These are phyloP conservation scores for Macaranga tanarius DNA, from an alignment of 441 rosid genomes.

Conservation along the genomic window DNA sequence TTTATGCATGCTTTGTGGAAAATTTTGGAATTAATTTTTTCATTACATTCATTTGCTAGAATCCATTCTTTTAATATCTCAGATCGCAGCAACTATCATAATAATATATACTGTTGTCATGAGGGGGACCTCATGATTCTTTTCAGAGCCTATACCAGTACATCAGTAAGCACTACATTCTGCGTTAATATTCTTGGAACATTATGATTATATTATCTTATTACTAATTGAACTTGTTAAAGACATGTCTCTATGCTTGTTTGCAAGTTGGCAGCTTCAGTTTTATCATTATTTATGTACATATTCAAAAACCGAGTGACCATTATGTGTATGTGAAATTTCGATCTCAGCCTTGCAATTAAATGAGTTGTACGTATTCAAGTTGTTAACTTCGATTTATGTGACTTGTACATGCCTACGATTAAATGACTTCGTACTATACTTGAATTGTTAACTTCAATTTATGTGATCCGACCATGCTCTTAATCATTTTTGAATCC, in stretches of 20 bases:
- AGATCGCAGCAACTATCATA: too few relatives aligned
- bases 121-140: slow-evolving; percentile 6
- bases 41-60: too few relatives aligned
- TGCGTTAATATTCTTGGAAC: background rate
- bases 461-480: too few relatives aligned
- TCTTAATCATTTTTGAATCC: slow-evolving; percentile 5
- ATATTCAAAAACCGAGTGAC: background rate
- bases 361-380: too few relatives aligned
- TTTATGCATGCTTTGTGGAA: too few relatives aligned
- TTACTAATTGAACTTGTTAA: background rate
- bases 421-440: background rate
- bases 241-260: background rate
- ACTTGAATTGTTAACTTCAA: too few relatives aligned
- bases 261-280: slow-evolving; percentile 9
- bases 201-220: background rate
- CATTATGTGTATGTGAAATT: slow-evolving; percentile 4
- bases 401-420: too few relatives aligned
- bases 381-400: too few relatives aligned
- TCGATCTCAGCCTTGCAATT: background rate
- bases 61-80: too few relatives aligned
- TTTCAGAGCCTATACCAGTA: background rate
- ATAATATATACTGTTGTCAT: too few relatives aligned
- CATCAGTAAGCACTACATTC: background rate
- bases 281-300: background rate
- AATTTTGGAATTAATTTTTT: too few relatives aligned